Evolutionary conservation across 768 basidiomycete genomes (phyloP), one percentile per base, ranked within the genome.

Genomic region (Lactarius hatsudake): DNA sequence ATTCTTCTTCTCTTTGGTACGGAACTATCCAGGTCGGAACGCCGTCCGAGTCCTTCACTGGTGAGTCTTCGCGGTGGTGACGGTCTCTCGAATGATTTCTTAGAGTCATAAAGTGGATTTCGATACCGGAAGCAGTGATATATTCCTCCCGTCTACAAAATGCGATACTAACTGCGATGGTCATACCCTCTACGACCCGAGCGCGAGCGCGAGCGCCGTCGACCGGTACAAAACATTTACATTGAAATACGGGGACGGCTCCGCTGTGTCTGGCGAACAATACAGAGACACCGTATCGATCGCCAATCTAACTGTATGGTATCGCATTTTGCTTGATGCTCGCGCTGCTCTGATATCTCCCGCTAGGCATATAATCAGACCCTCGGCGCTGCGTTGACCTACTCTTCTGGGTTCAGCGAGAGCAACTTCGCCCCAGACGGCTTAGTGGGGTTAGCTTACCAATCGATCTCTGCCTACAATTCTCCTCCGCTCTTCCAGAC

Each of bases 1-100:
- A 59, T 30, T 10, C 26, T 6, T 45, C 18, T 1, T 55, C n/a
- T 15, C 61, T 67, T 26, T 69, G 68, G 68, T 67, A 55, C 28
- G 68, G 68, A 17, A 36, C 30, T 23, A 63, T 69, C 26, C 20
- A 51, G 8, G 65, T 67, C 28, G 68, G 68, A 4, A 63, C 45
- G 6, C 68, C 61, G 6, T 17, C 61, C 15, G 23, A 53, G 26
- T 18, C 6, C 18, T 69, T 58, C 61, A 67, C 62, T 8, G 58
- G 59, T 57, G 23, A 48, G 62, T 38, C 12, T 40, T 36, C 38
- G 20, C 13, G 12, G 38, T 36, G n/a, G 34, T 15, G 30, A 40
- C 23, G n/a, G 3, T 12, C 7, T 59, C 15, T 15, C 51, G 23
- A 23, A 59, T 17, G n/a, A 59, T 59, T 63, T 23, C 8, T 34